Percentiles rank a stretch among this genome's conserved stretches.
These are phyloP conservation scores for Cardamine chenopodiifolia DNA, from an alignment of 345 rosid genomes.

Conservation along the genomic window DNA sequence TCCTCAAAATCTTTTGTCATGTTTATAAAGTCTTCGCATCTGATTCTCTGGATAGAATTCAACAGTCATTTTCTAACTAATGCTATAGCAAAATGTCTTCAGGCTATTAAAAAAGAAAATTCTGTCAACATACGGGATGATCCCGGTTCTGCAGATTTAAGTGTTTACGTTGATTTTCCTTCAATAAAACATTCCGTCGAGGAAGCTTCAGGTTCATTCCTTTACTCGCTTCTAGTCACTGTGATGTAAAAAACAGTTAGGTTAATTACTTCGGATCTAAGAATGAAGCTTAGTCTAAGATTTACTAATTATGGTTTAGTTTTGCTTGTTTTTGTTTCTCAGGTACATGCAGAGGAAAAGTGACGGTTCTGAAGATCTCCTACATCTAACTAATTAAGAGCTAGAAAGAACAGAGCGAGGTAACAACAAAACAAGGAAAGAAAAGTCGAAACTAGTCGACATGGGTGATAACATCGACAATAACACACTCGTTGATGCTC, in stretches of 20 bases:
- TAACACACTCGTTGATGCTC: too few species aligned
- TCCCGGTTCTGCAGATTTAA: constrained; percentile 94
- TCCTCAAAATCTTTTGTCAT: constrained; percentile 16
- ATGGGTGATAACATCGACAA: too few species aligned
- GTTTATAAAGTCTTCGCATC: background rate
- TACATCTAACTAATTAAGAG: too few species aligned
- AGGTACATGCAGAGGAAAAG: too few species aligned
- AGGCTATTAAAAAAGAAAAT: constrained; percentile 95
- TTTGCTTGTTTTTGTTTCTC: too few species aligned
- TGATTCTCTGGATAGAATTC: background rate
- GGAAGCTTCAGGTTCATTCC: constrained; percentile 75
- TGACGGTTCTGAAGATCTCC: too few species aligned
- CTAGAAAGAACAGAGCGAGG: too few species aligned
- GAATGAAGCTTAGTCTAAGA: too few species aligned
- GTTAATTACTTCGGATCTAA: too few species aligned
- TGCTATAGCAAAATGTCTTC: constrained; percentile 17
- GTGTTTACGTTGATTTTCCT: constrained; percentile 90
- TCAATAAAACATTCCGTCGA: constrained; percentile 74
- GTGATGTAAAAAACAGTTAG: background rate
- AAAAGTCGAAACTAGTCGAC: too few species aligned
- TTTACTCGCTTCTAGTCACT: constrained; percentile 3
- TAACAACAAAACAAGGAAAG: too few species aligned
- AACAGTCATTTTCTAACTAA: background rate
- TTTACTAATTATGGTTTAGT: too few species aligned
- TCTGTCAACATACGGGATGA: constrained; percentile 83